Conservation (phyloP, 345 rosid species). For the Arabis hirsuta region DNA sequence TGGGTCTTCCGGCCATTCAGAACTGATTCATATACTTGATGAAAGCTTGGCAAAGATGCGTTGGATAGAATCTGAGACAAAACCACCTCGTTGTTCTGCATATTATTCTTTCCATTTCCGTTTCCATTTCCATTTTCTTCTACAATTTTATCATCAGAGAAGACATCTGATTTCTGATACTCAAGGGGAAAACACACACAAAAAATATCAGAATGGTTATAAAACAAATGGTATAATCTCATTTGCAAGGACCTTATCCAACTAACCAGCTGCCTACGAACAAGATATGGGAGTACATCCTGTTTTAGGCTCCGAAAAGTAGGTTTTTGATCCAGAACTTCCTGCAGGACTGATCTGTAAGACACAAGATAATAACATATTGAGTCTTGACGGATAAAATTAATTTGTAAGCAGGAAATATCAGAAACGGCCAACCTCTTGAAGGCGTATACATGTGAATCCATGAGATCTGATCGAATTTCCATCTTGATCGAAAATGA, state of each 20-base stretch:
- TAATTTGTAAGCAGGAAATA: slow-evolving; percentile 18
- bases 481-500: slow-evolving; percentile 72
- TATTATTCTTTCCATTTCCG: slow-evolving; percentile 55
- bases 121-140: slow-evolving; percentile 80
- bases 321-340: slow-evolving; percentile 72
- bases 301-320: slow-evolving; percentile 76
- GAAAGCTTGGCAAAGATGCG: slow-evolving; percentile 77
- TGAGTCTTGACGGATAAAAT: slow-evolving; percentile 18
- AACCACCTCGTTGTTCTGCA: slow-evolving; percentile 57
- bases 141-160: slow-evolving; percentile 49
- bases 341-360: slow-evolving; percentile 76
- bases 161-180: slow-evolving; percentile 68
- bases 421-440: slow-evolving; percentile 63
- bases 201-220: slow-evolving; percentile 25
- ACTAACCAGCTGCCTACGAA: slow-evolving; percentile 94
- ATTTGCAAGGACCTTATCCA: slow-evolving; percentile 29
- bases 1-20: slow-evolving; percentile 60
- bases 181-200: slow-evolving; percentile 25
- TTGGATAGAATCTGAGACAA: slow-evolving; percentile 71
- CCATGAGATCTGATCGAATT: slow-evolving; percentile 90
- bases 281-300: slow-evolving; percentile 91
- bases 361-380: slow-evolving; percentile 20
- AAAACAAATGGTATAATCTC: slow-evolving; percentile 6
- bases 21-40: slow-evolving; percentile 55
- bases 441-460: slow-evolving; percentile 96